Base-by-base conservation (phyloP, 1,139 yeast species). In the Suhomyces ambrosiae region DNA sequence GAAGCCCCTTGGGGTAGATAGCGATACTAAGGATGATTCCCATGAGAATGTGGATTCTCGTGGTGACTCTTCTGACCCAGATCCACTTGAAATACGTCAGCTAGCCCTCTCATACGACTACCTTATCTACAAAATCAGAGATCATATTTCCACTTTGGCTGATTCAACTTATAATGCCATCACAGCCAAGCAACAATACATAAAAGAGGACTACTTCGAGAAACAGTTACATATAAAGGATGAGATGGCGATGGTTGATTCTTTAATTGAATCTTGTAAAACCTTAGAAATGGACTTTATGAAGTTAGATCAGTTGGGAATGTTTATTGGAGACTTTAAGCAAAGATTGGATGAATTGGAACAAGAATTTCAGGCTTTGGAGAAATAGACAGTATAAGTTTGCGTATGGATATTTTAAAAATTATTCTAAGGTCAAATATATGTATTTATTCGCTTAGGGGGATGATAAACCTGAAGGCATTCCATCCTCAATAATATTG, bases 71-170 rank as follows among this genome's bases (percentile, higher is more conserved):
- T 7, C 10, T 10, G 75, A 71, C 19, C 40, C 43, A 11, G 90
- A 84, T 53, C 88, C 89, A 1, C 63, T 85, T 19, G 79, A 81
- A 17, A 68, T 85, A 21, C 74, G 77, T 46, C 69, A 73, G 41
- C 61, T 85, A 32, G 77, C 86, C 1, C 61, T 80, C 23, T 73
- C 73, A 37, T 83, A 75, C 52, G 92, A 84, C 50, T 81, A 81
- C 48, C 58, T 84, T 28, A 54, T 83, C 52, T 81, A 67, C 58
- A 77, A 76, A 53, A 80, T 85, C 39, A 70, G 73, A 37, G 85
- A 80, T 44, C 69, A 71, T 34, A 66, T 80, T 13, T 58, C 65
- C 22, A 56, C 52, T n/a, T 47, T 72, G 32, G 54, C 72, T 2
- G 76, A 72, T 12, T 45, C 46, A 14, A 67, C 76, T 1, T 60